Base-by-base conservation (phyloP, 352 stramenopile species). In the Peronosclerospora sorghi region DNA sequence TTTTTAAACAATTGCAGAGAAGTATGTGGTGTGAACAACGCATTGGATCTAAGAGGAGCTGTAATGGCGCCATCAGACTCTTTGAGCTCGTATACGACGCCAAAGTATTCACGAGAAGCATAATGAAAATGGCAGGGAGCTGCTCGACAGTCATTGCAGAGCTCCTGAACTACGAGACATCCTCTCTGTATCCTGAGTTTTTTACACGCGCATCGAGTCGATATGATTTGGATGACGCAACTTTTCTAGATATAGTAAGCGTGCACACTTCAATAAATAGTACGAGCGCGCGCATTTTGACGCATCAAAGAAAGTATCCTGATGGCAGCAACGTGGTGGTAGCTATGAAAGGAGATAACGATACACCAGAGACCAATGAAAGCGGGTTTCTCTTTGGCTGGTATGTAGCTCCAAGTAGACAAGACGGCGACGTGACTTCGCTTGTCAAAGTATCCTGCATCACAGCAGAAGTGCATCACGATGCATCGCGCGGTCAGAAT, bases 1-100 rank as follows among this genome's bases (percentile, higher is more conserved):
- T 67, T 35, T 86, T 86, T 32, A 58, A 82, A 26, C 62, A 65
- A 8, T 49, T 86, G 14, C 73, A 86, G 35, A 76, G 56, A 42
- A 75, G 61, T 20, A 48, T 39, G n/a, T 86, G 73, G 73, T 35
- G 37, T 17, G 56, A 62, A 12, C 42, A 51, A n/a, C 13, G 37
- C 17, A 38, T 26, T 6, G 37, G 14, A 12, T 43, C 41, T n/a
- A 34, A 43, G 21, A 30, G 41, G 32, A 54, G 43, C 36, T 56
- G 45, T 41, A 62, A 45, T 19, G 51, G 44, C 6, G 27, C 35
- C 6, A 65, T 76, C 32, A 51, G 57, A 20, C 55, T 54, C 5
- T 83, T 83, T 21, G 58, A 81, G 26, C 53, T 68, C 9, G 47
- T 64, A 20, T 60, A 36, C 29, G 38, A 64, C 23, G 54, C 55